Conservation (phyloP, 2,329 filamentous ascomycete genomes). For the Fusarium gaditjirri region DNA sequence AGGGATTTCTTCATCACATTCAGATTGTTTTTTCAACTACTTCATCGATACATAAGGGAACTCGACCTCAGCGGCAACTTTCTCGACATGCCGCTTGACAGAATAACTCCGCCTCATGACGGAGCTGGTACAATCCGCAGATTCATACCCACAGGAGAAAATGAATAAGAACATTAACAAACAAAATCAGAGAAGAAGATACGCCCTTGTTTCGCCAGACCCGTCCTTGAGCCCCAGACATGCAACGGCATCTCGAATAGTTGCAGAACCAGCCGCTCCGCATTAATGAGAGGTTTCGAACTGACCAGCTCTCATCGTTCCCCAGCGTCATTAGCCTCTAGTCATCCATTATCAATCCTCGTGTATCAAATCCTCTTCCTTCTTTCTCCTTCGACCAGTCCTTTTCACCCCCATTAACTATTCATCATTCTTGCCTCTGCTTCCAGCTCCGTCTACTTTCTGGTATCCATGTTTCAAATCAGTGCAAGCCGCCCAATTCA, state of each 20-base stretch:
- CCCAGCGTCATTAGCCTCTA: conserved; percentile 30
- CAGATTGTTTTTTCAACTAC: conserved; percentile 25
- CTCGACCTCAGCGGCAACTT: conserved; percentile 25
- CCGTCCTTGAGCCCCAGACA: conserved; percentile 12
- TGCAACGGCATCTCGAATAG: conserved; percentile 31
- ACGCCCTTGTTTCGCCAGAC: conserved; percentile 31
- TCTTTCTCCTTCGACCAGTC: conserved; percentile 5
- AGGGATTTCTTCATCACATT: conserved; percentile 9
- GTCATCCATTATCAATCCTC: conserved; percentile 26
- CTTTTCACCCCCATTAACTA: conserved; percentile 23
- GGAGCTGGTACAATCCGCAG: conserved; percentile 9
- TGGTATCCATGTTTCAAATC: conserved; percentile 36
- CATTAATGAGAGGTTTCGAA: conserved; percentile 14
- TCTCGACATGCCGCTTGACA: conserved; percentile 29
- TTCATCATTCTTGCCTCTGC: conserved; percentile 5
- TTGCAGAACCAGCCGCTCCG: conserved; percentile 17
- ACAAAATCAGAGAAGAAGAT: conserved; percentile 15
- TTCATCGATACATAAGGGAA: conserved; percentile 40
- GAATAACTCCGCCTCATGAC: conserved; percentile 24
- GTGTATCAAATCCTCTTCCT: conserved; percentile 20
- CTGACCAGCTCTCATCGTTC: conserved; percentile 13
- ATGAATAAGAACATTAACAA: neutral
- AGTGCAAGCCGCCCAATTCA: conserved; percentile 39
- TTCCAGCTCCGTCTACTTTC: conserved; percentile 32
- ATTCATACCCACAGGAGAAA: conserved; percentile 11